Conservation (phyloP, 306 rosid genomes). For the Abrus pulchellus region DNA sequence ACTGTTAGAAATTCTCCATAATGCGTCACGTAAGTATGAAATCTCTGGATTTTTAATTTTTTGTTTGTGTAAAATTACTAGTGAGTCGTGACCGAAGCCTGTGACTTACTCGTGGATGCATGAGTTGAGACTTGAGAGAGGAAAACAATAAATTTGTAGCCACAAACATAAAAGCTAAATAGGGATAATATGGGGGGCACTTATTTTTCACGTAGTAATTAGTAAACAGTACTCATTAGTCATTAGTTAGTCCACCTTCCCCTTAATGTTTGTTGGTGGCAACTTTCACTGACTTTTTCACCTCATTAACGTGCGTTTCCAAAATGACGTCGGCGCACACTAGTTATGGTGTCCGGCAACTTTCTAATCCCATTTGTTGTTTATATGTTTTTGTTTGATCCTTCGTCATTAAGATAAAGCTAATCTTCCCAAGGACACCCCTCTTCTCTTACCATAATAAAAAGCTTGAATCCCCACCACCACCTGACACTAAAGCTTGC, state of each 20-base stretch:
- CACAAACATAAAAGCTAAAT: slow-evolving; percentile 9
- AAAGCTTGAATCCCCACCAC: slow-evolving; percentile 53
- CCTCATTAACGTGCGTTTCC: slow-evolving; percentile 34
- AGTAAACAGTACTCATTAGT: neutral
- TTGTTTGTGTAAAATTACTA: neutral
- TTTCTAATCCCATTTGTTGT: slow-evolving; percentile 50
- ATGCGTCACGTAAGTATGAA: neutral
- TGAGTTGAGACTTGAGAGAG: neutral
- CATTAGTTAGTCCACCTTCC: slow-evolving; percentile 25
- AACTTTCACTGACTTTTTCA: slow-evolving; percentile 43
- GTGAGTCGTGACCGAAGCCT: slow-evolving; percentile 7
- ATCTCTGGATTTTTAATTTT: neutral
- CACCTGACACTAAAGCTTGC: slow-evolving; percentile 55
- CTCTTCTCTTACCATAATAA: slow-evolving; percentile 38
- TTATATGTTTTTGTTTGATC: slow-evolving; percentile 64
- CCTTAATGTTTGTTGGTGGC: neutral
- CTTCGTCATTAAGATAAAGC: slow-evolving; percentile 91
- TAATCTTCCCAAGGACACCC: slow-evolving; percentile 54
- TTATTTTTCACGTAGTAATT: too few species aligned
- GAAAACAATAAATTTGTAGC: slow-evolving; percentile 1
- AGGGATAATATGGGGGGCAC: neutral
- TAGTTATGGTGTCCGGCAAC: slow-evolving; percentile 36
- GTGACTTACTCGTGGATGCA: slow-evolving; percentile 31
- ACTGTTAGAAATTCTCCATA: neutral
- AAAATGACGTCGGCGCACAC: slow-evolving; percentile 45